These are phyloP conservation scores for Hyaloperonospora brassicae DNA, from an alignment of 352 stramenopile genomes.

Conservation along the genomic window DNA sequence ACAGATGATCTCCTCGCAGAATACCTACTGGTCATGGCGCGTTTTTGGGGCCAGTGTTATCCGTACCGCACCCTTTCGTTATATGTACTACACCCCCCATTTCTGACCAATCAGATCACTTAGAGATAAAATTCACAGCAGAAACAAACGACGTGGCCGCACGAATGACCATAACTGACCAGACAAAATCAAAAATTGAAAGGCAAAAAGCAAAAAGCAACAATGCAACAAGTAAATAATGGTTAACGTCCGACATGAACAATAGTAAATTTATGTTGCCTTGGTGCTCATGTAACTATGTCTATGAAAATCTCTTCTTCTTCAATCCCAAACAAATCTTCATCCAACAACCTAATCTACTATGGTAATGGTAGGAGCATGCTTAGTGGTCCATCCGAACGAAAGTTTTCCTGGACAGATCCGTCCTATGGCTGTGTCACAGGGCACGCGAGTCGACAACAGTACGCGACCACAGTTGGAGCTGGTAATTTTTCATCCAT, in stretches of 20 bases:
- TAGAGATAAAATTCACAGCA: not conserved
- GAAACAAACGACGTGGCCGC: not conserved
- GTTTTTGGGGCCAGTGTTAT: too few relatives aligned
- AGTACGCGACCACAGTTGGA: not conserved
- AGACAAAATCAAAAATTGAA: not conserved
- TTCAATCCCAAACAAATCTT: not conserved
- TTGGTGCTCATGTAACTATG: not conserved
- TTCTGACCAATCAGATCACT: constrained; percentile 2
- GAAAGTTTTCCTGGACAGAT: constrained; percentile 1
- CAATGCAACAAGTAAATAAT: not conserved
- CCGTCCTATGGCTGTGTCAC: not conserved
- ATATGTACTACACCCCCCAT: not conserved
- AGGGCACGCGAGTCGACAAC: not conserved
- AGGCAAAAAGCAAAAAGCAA: not conserved
- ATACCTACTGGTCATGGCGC: too few relatives aligned
- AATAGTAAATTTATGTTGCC: constrained; percentile 1
- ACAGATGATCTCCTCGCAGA: too few relatives aligned
- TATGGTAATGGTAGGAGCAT: constrained; percentile 1
- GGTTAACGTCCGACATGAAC: not conserved
- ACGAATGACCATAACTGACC: not conserved
- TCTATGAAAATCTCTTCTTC: not conserved
- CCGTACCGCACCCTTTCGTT: too few relatives aligned
- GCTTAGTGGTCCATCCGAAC: not conserved
- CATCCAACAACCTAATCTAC: not conserved
- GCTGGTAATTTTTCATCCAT: constrained; percentile 1